A percentile compares a stretch with the other conserved stretches of the same genome.
Conservation (phyloP, 2,329 filamentous ascomycete species). For the Diaporthe sp. region DNA sequence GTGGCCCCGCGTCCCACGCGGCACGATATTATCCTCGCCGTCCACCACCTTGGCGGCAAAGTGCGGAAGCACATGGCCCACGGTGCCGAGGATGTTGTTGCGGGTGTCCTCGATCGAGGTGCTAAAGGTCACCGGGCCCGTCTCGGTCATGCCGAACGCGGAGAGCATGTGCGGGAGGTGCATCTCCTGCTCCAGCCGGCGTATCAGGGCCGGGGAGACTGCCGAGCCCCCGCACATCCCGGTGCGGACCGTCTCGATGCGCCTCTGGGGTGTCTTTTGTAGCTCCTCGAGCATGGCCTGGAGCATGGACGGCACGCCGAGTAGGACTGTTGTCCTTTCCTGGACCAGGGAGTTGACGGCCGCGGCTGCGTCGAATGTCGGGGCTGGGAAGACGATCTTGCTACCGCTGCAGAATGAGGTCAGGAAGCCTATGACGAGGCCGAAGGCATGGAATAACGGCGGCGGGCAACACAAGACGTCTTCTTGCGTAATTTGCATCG, state of each 20-base stretch:
- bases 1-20: conserved; percentile 70
- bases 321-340: background rate
- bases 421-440: conserved; percentile 79
- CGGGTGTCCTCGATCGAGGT: background rate
- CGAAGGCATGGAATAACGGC: conserved; percentile 79
- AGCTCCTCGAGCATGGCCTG: background rate
- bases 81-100: background rate
- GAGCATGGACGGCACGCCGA: conserved; percentile 5
- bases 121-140: background rate
- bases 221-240: background rate
- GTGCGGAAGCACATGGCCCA: background rate
- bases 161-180: background rate
- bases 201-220: background rate
- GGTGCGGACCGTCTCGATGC: background rate
- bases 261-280: background rate
- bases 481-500: conserved; percentile 72
- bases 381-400: background rate
- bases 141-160: conserved; percentile 11
- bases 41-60: background rate
- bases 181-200: background rate
- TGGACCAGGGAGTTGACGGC: background rate
- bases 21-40: conserved; percentile 62
- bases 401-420: conserved; percentile 63
- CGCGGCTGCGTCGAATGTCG: background rate
- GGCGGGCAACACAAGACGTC: conserved; percentile 77